Evolutionary conservation across 2,329 filamentous ascomycete genomes (phyloP), one percentile per base, ranked within the genome.

Genomic region (Aspergillus viridinutans): DNA sequence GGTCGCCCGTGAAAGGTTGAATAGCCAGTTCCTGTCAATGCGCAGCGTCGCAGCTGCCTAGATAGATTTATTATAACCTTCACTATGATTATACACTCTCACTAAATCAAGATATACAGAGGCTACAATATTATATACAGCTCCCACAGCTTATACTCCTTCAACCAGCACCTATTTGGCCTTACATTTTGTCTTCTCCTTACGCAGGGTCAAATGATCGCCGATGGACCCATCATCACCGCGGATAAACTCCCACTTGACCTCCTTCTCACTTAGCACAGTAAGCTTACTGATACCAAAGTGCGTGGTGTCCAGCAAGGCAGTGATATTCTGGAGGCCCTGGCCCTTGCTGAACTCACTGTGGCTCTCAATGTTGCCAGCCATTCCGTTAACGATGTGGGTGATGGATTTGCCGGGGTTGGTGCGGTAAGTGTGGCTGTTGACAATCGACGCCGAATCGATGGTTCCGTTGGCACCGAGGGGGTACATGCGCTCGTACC

Each of bases 311-410:
- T 82, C 77, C 25, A 82, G 70, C 0, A 77, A 67, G 20, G 72
- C 73, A 5, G 80, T 81, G 45, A 79, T 76, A 56, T 75, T 69
- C n/a, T 75, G 64, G 8, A 71, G 23, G 0, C 59, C 59, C 64
- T 78, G 58, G 26, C 69, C 71, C 3, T 57, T 57, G 51, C 64
- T 62, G 14, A 81, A 65, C 2, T 69, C 72, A 59, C 71, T 76
- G 68, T 82, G 80, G 56, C 74, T 78, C 61, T 82, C 80, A 47
- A 82, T 75, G 58, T 82, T 82, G 23, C 80, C 80, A 3, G 80
- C 80, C 72, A 79, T 79, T n/a, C 80, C 80, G 63, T 82, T 82
- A 67, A 79, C 71, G 35, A 83, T 70, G 57, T 81, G 78, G 1
- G 78, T 79, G 58, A 82, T 77, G 20, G 78, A 80, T 25, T 69